phyloP scores from a whole-genome alignment of 208 protist genomes.

The Acanthamoeba culbertsoni region DNA sequence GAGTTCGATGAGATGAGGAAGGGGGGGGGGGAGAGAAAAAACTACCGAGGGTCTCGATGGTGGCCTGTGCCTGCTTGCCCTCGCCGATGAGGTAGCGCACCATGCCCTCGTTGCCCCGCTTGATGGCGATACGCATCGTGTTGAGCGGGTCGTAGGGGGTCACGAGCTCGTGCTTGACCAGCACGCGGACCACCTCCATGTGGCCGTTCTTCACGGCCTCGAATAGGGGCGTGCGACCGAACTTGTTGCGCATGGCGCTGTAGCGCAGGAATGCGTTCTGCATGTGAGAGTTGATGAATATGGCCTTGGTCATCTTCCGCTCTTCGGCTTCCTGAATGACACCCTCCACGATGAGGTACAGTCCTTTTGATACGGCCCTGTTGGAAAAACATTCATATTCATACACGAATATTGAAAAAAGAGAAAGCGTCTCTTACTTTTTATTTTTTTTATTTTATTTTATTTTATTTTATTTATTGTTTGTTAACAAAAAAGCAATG shows the following conservation, averaged over 20 bases:
- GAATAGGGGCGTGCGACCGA: not conserved
- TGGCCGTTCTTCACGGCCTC: not conserved
- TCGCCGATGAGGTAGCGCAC: constrained; percentile 15
- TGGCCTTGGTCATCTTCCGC: not conserved
- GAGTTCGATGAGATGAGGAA: no score
- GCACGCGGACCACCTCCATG: not conserved
- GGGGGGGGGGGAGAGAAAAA: not conserved
- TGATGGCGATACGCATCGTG: constrained; percentile 5
- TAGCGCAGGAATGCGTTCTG: not conserved
- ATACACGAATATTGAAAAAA: no score
- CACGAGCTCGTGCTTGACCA: not conserved
- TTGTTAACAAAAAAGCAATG: not conserved
- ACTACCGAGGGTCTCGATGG: not conserved
- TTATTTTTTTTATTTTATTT: not conserved
- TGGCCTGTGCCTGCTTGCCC: not conserved
- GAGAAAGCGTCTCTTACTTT: no score
- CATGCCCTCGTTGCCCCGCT: not conserved
- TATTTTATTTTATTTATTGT: not conserved
- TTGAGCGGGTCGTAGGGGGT: not conserved
- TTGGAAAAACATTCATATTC: not conserved
- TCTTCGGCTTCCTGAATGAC: not conserved
- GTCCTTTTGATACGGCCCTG: not conserved
- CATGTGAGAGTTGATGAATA: not conserved
- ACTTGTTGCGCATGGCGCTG: constrained; percentile 34
- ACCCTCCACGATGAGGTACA: not conserved